phyloP scores from a whole-genome alignment of 805 yeast species.

The Jamesozyma gamospora region DNA sequence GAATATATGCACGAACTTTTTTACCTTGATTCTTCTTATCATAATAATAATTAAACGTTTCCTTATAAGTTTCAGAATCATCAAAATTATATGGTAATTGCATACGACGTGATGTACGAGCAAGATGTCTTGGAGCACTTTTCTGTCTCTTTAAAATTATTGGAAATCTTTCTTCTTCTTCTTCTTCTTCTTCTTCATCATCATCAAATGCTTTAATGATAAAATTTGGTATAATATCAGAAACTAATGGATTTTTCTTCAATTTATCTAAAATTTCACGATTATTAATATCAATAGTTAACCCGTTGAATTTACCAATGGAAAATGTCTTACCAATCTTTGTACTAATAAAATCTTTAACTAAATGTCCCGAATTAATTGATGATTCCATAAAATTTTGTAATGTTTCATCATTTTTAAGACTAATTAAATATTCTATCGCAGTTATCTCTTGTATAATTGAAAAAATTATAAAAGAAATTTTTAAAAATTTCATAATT shows the following conservation, averaged over 20 bases:
- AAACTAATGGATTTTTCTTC: slow-evolving; percentile 50
- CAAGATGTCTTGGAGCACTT: slow-evolving; percentile 59
- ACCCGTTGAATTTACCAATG: slow-evolving; percentile 63
- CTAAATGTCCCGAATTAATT: slow-evolving; percentile 19
- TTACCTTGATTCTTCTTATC: slow-evolving; percentile 41
- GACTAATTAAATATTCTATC: slow-evolving; percentile 39
- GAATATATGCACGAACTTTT: slow-evolving; percentile 61
- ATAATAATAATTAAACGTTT: slow-evolving; percentile 37
- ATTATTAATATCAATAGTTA: slow-evolving; percentile 51
- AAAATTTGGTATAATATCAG: slow-evolving; percentile 60
- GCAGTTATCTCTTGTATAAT: slow-evolving; percentile 2
- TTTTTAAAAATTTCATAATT: not conserved
- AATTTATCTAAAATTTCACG: slow-evolving; percentile 39
- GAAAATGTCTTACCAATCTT: slow-evolving; percentile 43
- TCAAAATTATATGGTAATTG: slow-evolving; percentile 25
- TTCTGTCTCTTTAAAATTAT: slow-evolving; percentile 23
- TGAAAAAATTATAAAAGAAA: not conserved
- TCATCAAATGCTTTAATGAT: slow-evolving; percentile 45
- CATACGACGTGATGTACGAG: slow-evolving; percentile 45
- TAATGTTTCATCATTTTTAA: slow-evolving; percentile 40
- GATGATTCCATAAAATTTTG: slow-evolving; percentile 41
- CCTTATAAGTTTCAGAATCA: slow-evolving; percentile 13
- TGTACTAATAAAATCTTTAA: slow-evolving; percentile 37
- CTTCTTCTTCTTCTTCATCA: slow-evolving; percentile 4
- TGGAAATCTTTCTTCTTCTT: slow-evolving; percentile 1